Evolutionary conservation across 1,284 basidiomycete genomes (phyloP).

Genomic region (Austroboletus novae-zelandiae): DNA sequence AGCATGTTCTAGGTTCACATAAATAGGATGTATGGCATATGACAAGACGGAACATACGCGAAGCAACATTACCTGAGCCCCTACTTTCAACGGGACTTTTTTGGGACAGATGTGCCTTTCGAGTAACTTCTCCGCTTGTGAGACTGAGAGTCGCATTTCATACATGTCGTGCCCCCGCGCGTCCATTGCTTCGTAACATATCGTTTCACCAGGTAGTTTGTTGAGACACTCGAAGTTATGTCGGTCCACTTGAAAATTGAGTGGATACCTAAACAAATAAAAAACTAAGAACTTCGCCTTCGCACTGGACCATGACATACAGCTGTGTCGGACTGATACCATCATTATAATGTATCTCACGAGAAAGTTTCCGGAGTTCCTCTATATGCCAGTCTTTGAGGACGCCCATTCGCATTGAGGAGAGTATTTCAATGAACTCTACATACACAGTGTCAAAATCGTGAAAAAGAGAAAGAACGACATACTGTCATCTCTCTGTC

Average conservation of each 20-base stretch:
- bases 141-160: conserved; percentile 11
- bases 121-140: conserved; percentile 26
- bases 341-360: conserved; percentile 46
- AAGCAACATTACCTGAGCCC: conserved; percentile 72
- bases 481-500: conserved; percentile 45
- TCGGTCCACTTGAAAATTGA: conserved; percentile 26
- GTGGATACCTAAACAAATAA: conserved; percentile 20
- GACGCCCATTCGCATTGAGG: conserved; percentile 64
- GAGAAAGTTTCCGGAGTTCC: conserved; percentile 46
- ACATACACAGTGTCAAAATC: not conserved
- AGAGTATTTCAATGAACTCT: conserved; percentile 72
- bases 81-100: conserved; percentile 32
- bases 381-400: conserved; percentile 35
- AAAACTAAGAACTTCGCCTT: not conserved
- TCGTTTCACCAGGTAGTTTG: conserved; percentile 13
- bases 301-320: conserved; percentile 31
- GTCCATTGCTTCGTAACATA: conserved; percentile 27
- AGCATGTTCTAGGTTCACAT: conserved; percentile 42
- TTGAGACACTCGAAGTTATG: conserved; percentile 21
- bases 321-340: conserved; percentile 64
- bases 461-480: not conserved
- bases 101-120: conserved; percentile 33
- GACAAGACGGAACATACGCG: conserved; percentile 41
- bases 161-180: conserved; percentile 25
- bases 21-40: not conserved